These are phyloP conservation scores for Tubosaeta sp. DNA, from an alignment of 768 basidiomycete species.

Conservation along the genomic window DNA sequence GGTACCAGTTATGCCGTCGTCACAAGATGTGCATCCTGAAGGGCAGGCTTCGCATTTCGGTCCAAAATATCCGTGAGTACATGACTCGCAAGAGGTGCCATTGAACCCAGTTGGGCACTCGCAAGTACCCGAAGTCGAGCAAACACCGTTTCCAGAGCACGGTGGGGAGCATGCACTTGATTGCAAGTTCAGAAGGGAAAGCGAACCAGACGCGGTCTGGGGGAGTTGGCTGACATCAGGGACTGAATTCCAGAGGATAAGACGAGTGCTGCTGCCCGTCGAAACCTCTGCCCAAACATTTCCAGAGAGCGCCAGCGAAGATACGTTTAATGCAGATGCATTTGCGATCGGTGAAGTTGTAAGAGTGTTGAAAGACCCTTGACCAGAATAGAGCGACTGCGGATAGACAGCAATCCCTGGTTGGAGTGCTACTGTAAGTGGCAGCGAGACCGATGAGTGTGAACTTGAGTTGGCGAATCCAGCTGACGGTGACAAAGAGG, in stretches of 20 bases:
- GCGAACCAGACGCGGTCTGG: conserved; percentile 38
- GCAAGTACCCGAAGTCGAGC: conserved; percentile 67
- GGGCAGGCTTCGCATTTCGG: conserved; percentile 68
- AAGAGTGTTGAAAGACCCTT: conserved; percentile 54
- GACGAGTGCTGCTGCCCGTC: conserved; percentile 49
- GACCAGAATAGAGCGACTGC: conserved; percentile 59
- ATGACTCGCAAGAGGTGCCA: conserved; percentile 77
- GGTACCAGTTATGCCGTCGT: conserved; percentile 74
- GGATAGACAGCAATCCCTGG: conserved; percentile 69
- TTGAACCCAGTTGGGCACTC: conserved; percentile 70
- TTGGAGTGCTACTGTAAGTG: conserved; percentile 61
- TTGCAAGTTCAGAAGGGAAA: conserved; percentile 68
- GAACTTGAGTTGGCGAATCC: conserved; percentile 62
- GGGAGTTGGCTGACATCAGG: conserved; percentile 73
- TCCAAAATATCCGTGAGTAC: conserved; percentile 72
- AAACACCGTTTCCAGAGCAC: conserved; percentile 71
- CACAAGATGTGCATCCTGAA: conserved; percentile 62
- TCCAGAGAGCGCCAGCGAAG: conserved; percentile 64
- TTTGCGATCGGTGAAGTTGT: conserved; percentile 47
- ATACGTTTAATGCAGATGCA: conserved; percentile 45
- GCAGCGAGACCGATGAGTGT: conserved; percentile 45
- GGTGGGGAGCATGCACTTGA: conserved; percentile 71
- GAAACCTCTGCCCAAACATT: conserved; percentile 67
- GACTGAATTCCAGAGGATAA: conserved; percentile 76
- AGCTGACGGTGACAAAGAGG: conserved; percentile 51